Conservation (phyloP, 2,329 filamentous ascomycete genomes). For the Lachnellula subtilissima region DNA sequence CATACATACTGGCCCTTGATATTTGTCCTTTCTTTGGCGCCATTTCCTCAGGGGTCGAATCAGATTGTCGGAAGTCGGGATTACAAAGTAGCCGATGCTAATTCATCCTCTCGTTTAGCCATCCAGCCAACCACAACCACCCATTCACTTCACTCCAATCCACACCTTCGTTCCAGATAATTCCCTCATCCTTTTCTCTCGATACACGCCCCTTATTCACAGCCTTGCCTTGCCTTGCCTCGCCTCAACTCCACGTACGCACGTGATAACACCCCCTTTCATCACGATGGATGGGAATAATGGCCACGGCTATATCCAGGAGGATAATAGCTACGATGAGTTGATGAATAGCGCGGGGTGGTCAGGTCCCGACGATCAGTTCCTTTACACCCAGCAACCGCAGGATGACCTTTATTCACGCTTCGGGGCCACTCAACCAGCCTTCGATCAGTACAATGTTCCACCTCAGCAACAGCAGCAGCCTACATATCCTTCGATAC, state of each 20-base stretch:
- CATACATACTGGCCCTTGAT: not conserved
- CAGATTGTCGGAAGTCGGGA: not conserved
- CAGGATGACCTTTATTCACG: constrained; percentile 22
- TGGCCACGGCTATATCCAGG: constrained; percentile 23
- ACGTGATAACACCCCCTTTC: constrained; percentile 9
- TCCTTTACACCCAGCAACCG: constrained; percentile 15
- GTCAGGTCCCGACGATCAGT: constrained; percentile 20
- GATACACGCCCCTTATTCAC: not conserved
- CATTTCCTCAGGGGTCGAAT: not conserved
- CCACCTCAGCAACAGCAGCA: constrained; percentile 27
- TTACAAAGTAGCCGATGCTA: constrained; percentile 14
- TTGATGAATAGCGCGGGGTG: constrained; percentile 23
- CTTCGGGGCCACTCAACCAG: constrained; percentile 13
- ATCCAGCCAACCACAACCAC: constrained; percentile 10
- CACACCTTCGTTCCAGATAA: not conserved
- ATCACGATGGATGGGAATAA: constrained; percentile 27
- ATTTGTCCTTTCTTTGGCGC: not conserved
- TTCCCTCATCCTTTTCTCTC: not conserved
- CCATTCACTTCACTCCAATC: not conserved
- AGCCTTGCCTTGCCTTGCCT: not conserved
- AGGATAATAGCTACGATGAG: constrained; percentile 27
- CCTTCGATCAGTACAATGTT: constrained; percentile 24
- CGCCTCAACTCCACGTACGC: not conserved
- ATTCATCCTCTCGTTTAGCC: constrained; percentile 28
- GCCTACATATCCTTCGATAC: constrained; percentile 17